Evolutionary conservation across 768 basidiomycete species (phyloP).

Genomic region (Trametes maxima): DNA sequence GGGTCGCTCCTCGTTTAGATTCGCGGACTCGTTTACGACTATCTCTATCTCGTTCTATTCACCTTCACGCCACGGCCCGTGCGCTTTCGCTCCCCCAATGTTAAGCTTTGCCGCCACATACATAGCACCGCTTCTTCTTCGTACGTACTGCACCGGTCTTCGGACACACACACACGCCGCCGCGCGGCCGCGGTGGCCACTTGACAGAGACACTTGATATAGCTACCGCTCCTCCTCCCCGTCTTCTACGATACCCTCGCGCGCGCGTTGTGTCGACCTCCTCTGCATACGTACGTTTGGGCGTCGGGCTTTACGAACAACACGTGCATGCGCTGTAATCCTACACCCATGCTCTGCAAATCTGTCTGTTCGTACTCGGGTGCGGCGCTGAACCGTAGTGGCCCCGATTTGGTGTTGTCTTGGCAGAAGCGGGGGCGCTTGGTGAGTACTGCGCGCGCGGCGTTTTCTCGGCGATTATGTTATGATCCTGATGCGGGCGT

Average conservation of each 20-base stretch:
- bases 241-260: constrained; percentile 14
- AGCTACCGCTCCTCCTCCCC: neutral
- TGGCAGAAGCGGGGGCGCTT: too few species aligned
- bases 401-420: too few species aligned
- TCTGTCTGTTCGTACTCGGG: too few species aligned
- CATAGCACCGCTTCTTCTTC: neutral
- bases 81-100: neutral
- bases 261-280: constrained; percentile 14
- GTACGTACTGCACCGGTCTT: constrained; percentile 8
- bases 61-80: constrained; percentile 1
- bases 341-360: neutral
- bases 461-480: too few species aligned
- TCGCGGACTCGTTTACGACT: constrained; percentile 4
- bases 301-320: constrained; percentile 18
- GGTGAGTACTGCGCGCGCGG: too few species aligned
- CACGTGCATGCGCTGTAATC: constrained; percentile 15
- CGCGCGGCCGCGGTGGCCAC: neutral
- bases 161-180: neutral
- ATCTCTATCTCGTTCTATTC: neutral
- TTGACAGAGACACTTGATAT: constrained; percentile 13
- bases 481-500: too few species aligned
- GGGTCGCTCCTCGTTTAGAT: constrained; percentile 20
- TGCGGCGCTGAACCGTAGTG: too few species aligned
- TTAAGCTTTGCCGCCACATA: neutral
- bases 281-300: constrained; percentile 14